Conservation (phyloP, 2,329 filamentous ascomycete species). For the Grosmannia serpens region DNA sequence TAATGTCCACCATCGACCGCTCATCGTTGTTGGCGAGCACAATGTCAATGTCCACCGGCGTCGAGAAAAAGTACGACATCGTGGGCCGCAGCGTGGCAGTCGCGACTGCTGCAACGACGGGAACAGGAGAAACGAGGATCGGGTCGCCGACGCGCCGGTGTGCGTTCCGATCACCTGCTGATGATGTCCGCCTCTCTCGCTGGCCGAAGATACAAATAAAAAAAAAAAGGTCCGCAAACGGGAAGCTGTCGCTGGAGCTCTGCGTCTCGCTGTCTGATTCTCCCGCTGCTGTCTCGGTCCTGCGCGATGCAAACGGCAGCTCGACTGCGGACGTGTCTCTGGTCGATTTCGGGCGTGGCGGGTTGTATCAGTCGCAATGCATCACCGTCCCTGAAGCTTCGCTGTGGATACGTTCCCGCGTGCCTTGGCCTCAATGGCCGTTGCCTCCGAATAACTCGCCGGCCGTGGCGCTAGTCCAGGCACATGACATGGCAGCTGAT, state of each 20-base stretch:
- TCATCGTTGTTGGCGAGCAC: constrained; percentile 93
- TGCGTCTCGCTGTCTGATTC: neutral
- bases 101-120: neutral
- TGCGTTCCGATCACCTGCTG: neutral
- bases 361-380: neutral
- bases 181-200: no score
- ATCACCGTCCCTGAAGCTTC: neutral
- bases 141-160: neutral
- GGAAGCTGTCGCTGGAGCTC: neutral
- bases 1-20: constrained; percentile 89
- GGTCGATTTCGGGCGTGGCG: neutral
- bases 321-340: neutral
- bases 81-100: constrained; percentile 10
- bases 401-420: no score
- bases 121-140: neutral
- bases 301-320: neutral
- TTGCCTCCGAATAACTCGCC: neutral
- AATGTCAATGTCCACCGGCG: constrained; percentile 96
- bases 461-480: neutral
- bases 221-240: neutral
- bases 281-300: neutral
- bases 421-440: neutral
- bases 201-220: neutral
- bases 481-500: constrained; percentile 2
- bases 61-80: constrained; percentile 98